These are phyloP conservation scores for Mycena galopus DNA, from an alignment of 768 basidiomycete species.

Conservation along the genomic window DNA sequence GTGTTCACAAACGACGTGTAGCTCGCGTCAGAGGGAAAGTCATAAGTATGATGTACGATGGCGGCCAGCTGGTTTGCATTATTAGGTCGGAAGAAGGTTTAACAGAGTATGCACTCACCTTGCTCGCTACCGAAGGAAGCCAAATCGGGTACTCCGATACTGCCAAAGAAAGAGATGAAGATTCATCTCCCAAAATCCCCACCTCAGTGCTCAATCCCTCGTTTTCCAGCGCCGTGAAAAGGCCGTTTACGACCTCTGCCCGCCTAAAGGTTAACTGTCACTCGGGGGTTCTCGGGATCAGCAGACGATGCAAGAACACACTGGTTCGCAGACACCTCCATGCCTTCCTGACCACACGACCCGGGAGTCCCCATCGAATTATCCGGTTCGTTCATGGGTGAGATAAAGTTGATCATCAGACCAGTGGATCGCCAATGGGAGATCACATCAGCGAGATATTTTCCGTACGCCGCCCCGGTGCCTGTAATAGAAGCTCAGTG, in stretches of 20 bases:
- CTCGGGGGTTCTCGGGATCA: neutral
- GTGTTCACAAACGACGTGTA: conserved; percentile 48
- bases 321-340: conserved; percentile 57
- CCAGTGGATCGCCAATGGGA: conserved; percentile 54
- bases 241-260: conserved; percentile 54
- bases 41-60: conserved; percentile 60
- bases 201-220: conserved; percentile 47
- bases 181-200: conserved; percentile 59
- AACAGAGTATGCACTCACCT: conserved; percentile 33
- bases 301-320: conserved; percentile 29
- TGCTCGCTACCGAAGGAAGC: conserved; percentile 50
- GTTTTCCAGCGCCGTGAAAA: conserved; percentile 49
- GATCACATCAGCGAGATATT: conserved; percentile 57
- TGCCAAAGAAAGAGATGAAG: conserved; percentile 48
- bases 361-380: conserved; percentile 51
- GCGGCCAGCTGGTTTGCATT: conserved; percentile 47
- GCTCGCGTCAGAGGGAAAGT: conserved; percentile 55
- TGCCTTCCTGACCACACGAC: conserved; percentile 61
- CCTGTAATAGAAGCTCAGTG: conserved; percentile 34
- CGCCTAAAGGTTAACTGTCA: conserved; percentile 41
- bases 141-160: conserved; percentile 49
- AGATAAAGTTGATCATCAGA: conserved; percentile 55
- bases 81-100: neutral
- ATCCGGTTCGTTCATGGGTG: conserved; percentile 61
- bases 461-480: conserved; percentile 54